These are phyloP conservation scores for Linnemannia schmuckeri DNA, from an alignment of 192 early-diverging fungal genomes.

Conservation along the genomic window DNA sequence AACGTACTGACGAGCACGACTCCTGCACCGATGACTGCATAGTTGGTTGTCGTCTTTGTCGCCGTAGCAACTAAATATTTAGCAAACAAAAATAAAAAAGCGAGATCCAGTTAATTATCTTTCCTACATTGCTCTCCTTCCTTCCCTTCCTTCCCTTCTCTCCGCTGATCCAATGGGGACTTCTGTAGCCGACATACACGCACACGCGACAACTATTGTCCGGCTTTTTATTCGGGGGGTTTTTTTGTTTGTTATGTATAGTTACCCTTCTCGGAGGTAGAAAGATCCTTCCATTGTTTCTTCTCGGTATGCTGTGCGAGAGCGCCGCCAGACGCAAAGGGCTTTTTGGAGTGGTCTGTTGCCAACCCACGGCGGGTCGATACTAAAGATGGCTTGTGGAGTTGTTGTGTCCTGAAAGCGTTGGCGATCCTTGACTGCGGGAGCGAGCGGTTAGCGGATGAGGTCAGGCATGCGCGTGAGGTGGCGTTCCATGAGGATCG, in stretches of 20 bases:
- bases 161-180: neutral
- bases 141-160: neutral
- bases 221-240: neutral
- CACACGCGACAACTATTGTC: slow-evolving; percentile 2
- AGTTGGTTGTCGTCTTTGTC: slow-evolving; percentile 63
- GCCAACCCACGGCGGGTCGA: neutral
- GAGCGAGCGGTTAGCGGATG: neutral
- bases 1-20: slow-evolving; percentile 55
- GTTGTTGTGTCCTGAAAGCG: slow-evolving; percentile 29
- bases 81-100: neutral
- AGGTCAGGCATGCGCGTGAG: slow-evolving; percentile 14
- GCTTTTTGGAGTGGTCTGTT: slow-evolving; percentile 16
- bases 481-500: slow-evolving; percentile 28
- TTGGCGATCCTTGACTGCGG: slow-evolving; percentile 1
- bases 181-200: neutral
- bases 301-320: slow-evolving; percentile 44
- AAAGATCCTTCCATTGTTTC: slow-evolving; percentile 66
- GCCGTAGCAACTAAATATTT: slow-evolving; percentile 60
- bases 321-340: slow-evolving; percentile 15
- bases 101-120: neutral
- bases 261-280: slow-evolving; percentile 62
- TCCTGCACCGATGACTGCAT: slow-evolving; percentile 62
- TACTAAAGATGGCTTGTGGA: neutral
- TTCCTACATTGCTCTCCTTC: neutral
- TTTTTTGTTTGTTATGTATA: too few relatives aligned